Conservation (phyloP, 495 filamentous ascomycete species). For the Podospora conica region DNA sequence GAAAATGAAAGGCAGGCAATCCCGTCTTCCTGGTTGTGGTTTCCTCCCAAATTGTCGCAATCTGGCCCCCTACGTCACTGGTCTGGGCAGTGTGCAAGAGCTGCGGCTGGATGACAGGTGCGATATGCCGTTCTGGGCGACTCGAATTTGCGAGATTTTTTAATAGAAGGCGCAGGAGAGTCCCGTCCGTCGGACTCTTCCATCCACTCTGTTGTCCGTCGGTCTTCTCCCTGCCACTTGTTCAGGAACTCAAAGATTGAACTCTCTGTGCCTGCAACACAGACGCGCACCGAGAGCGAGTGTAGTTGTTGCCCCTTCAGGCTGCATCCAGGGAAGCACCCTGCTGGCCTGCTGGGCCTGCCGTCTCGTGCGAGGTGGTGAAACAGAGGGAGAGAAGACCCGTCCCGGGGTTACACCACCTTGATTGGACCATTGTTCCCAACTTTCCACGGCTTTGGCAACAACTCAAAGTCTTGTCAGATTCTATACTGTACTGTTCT, state of each 20-base stretch:
- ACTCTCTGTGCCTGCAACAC: background rate
- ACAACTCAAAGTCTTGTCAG: no score
- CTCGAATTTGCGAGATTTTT: background rate
- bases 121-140: background rate
- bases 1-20: no score
- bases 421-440: no score
- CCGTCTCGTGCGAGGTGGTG: background rate
- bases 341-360: background rate
- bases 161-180: no score
- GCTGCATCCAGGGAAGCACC: background rate
- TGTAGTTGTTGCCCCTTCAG: background rate
- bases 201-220: no score
- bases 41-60: background rate
- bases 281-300: background rate
- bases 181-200: no score
- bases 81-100: background rate
- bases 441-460: no score
- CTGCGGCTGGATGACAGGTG: background rate
- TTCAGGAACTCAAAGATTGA: background rate
- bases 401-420: no score
- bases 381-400: background rate
- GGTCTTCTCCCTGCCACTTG: no score
- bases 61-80: background rate
- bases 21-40: background rate
- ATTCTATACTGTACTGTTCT: no score